Evolutionary conservation across 306 rosid species (phyloP), one percentile per base, ranked within the genome.

Genomic region (Prunus mira): DNA sequence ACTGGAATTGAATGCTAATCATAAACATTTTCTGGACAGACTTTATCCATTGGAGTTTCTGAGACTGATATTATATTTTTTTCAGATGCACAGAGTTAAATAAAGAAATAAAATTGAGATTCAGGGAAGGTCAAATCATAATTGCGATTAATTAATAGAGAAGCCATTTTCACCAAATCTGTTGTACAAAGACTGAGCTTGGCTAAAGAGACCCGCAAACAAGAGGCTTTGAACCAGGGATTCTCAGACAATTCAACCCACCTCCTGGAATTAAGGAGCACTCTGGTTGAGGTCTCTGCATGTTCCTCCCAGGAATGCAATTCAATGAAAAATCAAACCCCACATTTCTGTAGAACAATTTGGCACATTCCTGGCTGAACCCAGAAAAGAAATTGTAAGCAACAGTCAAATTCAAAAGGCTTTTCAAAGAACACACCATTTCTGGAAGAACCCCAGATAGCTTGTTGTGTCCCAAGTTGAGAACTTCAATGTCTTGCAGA

Each of bases 361-460:
- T 88, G 57, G 86, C 67, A 43, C 99, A 96, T 80, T 88, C 93
- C 69, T 88, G 91, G 71, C 91, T 91, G 58, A 96, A 86, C 88
- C 99, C 99, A 74, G 98, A 96, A 79, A 96, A 89, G 96, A 96
- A 96, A 78, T 96, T 96, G 86, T 84, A 91, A 32, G 99, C 85
- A 67, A 96, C 96, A 0, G 93, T 90, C 62, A 96, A 79, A 89
- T 96, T 96, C 69, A 88, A 51, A 17, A 96, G 84, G 75, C 85
- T 92, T 60, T 78, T 86, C 67, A 92, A 60, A 24, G 93, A 87
- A 76, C 99, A 96, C 9, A 96, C 81, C 63, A 88, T 20, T 22
- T 96, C 99, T 12, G 99, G 91, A 14, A 96, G 73, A 61, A 84
- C 91, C 81, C 98, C 99, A 69, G 99, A 96, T 6, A 96, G 93